These are phyloP conservation scores for Phytophthora colocasiae DNA, from an alignment of 352 stramenopile species.

Conservation along the genomic window DNA sequence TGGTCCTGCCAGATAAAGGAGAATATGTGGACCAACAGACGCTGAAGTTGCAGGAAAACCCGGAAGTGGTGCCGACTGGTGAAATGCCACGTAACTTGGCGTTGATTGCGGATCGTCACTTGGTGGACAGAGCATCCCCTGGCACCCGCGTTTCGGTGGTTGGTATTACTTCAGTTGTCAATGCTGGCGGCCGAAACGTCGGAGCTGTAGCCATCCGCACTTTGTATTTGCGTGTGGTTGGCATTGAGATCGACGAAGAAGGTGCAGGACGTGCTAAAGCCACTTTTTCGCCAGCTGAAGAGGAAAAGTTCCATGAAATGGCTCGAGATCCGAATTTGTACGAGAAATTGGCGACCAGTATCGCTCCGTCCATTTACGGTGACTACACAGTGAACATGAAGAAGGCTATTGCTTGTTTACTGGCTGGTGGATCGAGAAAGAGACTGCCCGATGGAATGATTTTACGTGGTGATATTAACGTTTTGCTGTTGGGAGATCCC, in stretches of 20 bases:
- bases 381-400: constrained; percentile 98
- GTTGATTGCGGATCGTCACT: constrained; percentile 94
- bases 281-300: constrained; percentile 96
- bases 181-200: constrained; percentile 73
- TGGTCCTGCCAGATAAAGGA: constrained; percentile 94
- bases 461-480: constrained; percentile 98
- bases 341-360: constrained; percentile 89
- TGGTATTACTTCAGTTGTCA: constrained; percentile 96
- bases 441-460: constrained; percentile 96
- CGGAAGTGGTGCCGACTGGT: constrained; percentile 97
- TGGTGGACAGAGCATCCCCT: constrained; percentile 96
- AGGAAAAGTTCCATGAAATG: constrained; percentile 97
- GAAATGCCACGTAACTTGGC: constrained; percentile 98
- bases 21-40: constrained; percentile 98
- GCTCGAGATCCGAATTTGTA: constrained; percentile 93
- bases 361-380: constrained; percentile 96
- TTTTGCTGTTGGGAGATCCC: constrained; percentile 97
- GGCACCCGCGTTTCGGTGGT: constrained; percentile 97
- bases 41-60: constrained; percentile 97
- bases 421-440: constrained; percentile 96
- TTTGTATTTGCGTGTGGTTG: constrained; percentile 96
- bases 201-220: constrained; percentile 91
- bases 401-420: constrained; percentile 95
- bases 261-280: constrained; percentile 88
- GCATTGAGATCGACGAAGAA: constrained; percentile 95